phyloP scores from a whole-genome alignment of 768 basidiomycete genomes.

The Rhizopogon sp. region DNA sequence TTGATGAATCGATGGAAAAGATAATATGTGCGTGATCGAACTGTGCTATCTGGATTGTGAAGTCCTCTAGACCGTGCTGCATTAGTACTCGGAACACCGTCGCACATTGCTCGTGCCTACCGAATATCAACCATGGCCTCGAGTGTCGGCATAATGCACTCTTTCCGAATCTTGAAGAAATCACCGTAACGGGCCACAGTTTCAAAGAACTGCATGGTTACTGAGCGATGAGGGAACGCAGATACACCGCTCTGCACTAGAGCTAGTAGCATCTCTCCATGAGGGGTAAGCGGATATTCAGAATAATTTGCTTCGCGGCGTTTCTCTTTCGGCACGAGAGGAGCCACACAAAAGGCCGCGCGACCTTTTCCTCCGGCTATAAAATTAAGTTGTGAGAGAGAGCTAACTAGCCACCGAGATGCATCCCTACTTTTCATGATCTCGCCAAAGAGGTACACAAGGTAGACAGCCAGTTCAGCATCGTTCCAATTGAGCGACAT shows the following conservation, averaged over 20 bases:
- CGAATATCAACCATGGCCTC: constrained; percentile 82
- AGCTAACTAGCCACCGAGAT: neutral
- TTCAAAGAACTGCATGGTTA: constrained; percentile 90
- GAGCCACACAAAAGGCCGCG: constrained; percentile 79
- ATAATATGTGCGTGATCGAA: constrained; percentile 82
- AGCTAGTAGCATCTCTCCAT: constrained; percentile 85
- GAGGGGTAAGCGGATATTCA: constrained; percentile 78
- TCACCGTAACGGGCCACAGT: constrained; percentile 88
- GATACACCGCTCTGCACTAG: constrained; percentile 82
- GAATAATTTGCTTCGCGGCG: constrained; percentile 67
- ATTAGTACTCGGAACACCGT: constrained; percentile 1
- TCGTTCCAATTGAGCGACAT: constrained; percentile 80
- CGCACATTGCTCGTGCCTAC: constrained; percentile 38
- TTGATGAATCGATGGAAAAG: constrained; percentile 91
- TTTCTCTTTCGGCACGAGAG: constrained; percentile 61
- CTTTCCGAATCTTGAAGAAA: constrained; percentile 92
- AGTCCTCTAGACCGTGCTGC: constrained; percentile 56
- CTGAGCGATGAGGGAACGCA: constrained; percentile 77
- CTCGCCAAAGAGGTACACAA: constrained; percentile 93
- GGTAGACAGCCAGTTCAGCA: constrained; percentile 88
- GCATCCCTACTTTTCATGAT: constrained; percentile 71
- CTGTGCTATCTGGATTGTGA: constrained; percentile 66
- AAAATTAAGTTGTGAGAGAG: constrained; percentile 5
- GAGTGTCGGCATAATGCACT: constrained; percentile 81
- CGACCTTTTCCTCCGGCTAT: constrained; percentile 75